Conservation (phyloP, 2,329 filamentous ascomycete species). For the Cladobotryum mycophilum region DNA sequence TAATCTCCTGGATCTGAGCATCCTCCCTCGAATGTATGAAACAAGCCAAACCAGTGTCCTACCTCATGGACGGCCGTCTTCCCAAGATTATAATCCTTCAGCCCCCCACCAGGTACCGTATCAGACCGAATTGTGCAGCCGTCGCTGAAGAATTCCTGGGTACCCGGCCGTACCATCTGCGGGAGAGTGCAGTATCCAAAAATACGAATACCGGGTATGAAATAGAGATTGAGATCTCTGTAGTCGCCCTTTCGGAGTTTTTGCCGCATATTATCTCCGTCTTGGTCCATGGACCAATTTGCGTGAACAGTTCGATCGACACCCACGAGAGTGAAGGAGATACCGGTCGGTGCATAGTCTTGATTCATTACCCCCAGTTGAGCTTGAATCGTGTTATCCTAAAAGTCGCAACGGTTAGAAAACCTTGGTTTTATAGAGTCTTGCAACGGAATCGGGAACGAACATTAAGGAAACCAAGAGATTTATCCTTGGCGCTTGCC, state of each 20-base stretch:
- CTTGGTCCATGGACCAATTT: constrained; percentile 35
- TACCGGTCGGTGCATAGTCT: constrained; percentile 34
- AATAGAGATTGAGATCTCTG: constrained; percentile 40
- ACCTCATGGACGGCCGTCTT: constrained; percentile 30
- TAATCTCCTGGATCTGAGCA: constrained; percentile 27
- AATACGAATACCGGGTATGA: constrained; percentile 23
- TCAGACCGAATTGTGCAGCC: constrained; percentile 16
- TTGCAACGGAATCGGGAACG: neutral
- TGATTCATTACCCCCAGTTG: constrained; percentile 40
- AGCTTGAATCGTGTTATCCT: constrained; percentile 15
- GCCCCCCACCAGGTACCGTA: constrained; percentile 17
- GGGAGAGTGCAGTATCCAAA: constrained; percentile 39
- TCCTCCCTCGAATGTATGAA: constrained; percentile 36
- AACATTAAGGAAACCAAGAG: neutral
- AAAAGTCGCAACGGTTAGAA: neutral
- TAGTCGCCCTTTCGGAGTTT: constrained; percentile 33
- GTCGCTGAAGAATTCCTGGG: constrained; percentile 9
- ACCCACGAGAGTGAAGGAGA: constrained; percentile 37
- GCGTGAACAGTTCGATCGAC: constrained; percentile 38
- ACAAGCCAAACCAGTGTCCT: constrained; percentile 40
- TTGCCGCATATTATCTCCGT: constrained; percentile 31
- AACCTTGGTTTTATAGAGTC: neutral
- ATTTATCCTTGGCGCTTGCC: neutral
- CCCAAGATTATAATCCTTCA: constrained; percentile 24
- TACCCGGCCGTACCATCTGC: constrained; percentile 17